These are phyloP conservation scores for Cryoendolithus antarcticus DNA, from an alignment of 2,329 filamentous ascomycete genomes.

Conservation along the genomic window DNA sequence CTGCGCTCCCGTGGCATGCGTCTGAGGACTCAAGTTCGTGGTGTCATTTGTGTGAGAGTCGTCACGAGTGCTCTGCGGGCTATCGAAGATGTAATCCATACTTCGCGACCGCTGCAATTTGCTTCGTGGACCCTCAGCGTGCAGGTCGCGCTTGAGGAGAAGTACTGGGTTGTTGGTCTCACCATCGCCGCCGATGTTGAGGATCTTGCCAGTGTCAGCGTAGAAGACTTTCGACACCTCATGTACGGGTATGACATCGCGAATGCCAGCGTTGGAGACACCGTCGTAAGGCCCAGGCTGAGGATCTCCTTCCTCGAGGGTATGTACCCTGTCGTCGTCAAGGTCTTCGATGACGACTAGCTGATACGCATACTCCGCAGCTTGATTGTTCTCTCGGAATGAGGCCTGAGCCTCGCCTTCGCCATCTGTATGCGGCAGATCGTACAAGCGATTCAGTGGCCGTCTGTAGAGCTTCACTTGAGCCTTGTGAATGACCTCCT, in stretches of 20 bases:
- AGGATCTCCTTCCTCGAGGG: constrained; percentile 47
- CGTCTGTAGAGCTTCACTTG: constrained; percentile 67
- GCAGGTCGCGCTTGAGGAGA: constrained; percentile 58
- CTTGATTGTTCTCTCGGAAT: constrained; percentile 7
- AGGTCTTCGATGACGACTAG: constrained; percentile 74
- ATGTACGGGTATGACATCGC: constrained; percentile 56
- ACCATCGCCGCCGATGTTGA: constrained; percentile 64
- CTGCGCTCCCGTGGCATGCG: not conserved
- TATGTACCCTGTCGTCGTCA: constrained; percentile 57
- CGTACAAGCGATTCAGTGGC: constrained; percentile 42
- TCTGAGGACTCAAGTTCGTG: not conserved
- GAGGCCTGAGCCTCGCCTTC: constrained; percentile 13
- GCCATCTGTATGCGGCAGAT: constrained; percentile 25
- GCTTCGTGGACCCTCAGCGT: constrained; percentile 49
- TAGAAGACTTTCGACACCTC: constrained; percentile 87
- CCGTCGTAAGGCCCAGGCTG: constrained; percentile 49
- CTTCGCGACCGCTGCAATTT: constrained; percentile 35
- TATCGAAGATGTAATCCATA: not conserved
- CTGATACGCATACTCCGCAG: constrained; percentile 64
- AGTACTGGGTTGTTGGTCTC: constrained; percentile 63
- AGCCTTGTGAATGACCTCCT: constrained; percentile 91
- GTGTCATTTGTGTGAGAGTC: not conserved
- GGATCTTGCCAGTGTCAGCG: constrained; percentile 75
- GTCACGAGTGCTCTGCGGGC: not conserved
- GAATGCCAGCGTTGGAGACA: constrained; percentile 48